Conservation (phyloP, 202 grass and related monocot species). For the Dendrocalamus latiflorus region DNA sequence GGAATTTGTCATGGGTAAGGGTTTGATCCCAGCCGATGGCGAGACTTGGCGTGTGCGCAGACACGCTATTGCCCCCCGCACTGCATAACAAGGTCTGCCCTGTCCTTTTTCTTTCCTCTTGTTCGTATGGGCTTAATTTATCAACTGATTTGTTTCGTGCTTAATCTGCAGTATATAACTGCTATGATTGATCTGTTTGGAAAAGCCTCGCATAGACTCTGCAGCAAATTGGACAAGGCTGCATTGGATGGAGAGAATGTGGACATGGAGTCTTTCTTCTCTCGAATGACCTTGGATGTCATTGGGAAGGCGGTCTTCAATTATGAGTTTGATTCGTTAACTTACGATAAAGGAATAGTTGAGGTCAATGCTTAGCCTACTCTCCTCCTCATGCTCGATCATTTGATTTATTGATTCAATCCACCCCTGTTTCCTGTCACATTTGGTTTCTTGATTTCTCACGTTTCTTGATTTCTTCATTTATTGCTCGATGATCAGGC, state of each 20-base stretch:
- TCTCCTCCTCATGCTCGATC: no score
- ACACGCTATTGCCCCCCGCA: conserved; percentile 77
- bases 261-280: conserved; percentile 96
- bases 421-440: no score
- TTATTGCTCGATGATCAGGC: conserved; percentile 46
- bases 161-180: conserved; percentile 56
- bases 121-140: not conserved
- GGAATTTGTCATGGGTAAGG: conserved; percentile 91
- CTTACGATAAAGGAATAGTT: conserved; percentile 88
- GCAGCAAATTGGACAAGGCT: conserved; percentile 75
- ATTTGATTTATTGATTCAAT: not conserved
- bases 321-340: conserved; percentile 93
- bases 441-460: no score
- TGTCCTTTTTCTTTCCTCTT: not conserved
- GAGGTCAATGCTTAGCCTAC: conserved; percentile 44
- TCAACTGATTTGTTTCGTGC: not conserved
- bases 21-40: conserved; percentile 82
- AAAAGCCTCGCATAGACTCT: conserved; percentile 65
- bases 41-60: conserved; percentile 86
- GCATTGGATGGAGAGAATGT: conserved; percentile 68
- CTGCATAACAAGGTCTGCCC: conserved; percentile 74
- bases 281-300: conserved; percentile 80
- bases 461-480: not conserved
- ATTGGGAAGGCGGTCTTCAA: conserved; percentile 99
- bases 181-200: conserved; percentile 87